Base-by-base conservation (phyloP, 2,329 filamentous ascomycete species). In the Penicillium griseofulvum region DNA sequence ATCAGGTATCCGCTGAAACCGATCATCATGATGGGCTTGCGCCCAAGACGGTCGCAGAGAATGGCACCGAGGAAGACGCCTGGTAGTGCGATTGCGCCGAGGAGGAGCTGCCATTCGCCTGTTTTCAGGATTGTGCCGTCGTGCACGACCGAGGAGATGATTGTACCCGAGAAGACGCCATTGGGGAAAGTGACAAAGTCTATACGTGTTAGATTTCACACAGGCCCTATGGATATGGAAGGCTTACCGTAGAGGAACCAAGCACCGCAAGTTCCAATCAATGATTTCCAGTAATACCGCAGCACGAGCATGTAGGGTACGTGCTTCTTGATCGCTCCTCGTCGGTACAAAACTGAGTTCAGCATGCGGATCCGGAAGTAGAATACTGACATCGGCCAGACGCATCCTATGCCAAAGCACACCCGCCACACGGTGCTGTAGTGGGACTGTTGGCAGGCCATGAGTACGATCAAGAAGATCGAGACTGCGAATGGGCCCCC, bases 361-460 rank as follows among this genome's bases (percentile, higher is more conserved):
- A 80, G 69, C 74, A 80, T 80, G 58, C 74, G 80, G 38, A 84
- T 67, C 14, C 82, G 80, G 56, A 84, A 82, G 65, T 83, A 83
- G 54, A 84, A 81, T 39, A 84, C 75, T 2, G 78, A 76, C 9
- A 84, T 68, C 0, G 82, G 82, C 16, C 81, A 71, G 39, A 80
- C 60, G 36, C 76, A 76, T 22, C 78, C 78, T 41, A 81, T 77
- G 6, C 75, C 78, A 52, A 80, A 79, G 60, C 78, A 80, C 2
- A 80, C 75, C 4, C 78, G 72, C 78, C 78, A 80, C 8, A 80
- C 72, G 1, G 75, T 78, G 43, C 64, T 68, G 66, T 71, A 64
- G 72, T 71, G 55, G 68, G 72, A 39, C 61, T 65, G 49, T 54
- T 65, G 14, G 68, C 73, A 49, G 66, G 72, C 72, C 5, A 68